Evolutionary conservation across 2,329 filamentous ascomycete species (phyloP), one percentile per base, ranked within the genome.

Genomic region (Amauroascus verrucosus): DNA sequence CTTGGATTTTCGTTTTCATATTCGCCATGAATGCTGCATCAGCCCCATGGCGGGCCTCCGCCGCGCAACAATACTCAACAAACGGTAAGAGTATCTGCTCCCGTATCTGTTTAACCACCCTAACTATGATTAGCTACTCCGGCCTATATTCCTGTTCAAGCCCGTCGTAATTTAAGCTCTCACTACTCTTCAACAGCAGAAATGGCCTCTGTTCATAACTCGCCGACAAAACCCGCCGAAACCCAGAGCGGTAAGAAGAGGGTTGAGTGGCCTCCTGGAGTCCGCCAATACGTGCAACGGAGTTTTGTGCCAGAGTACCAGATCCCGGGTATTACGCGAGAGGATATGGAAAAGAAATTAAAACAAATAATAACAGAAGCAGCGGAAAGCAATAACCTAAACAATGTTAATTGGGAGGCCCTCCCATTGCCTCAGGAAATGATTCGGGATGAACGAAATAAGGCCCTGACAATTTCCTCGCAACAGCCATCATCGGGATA

Each of bases 341-440:
- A 77, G 51, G 88, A 95, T 54, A 85, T 96, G 77, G 86, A 95
- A 68, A 75, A 76, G 56, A 94, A 89, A 65, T 75, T 98, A 58
- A 95, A 91, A 70, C 75, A 84, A 56, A 85, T 89, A 61, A 96
- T 98, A 66, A 87, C 85, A 57, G 77, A 83, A 52, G 88, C 88
- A 58, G 89, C 88, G 60, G 85, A 91, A 62, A 79, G 74, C 61
- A 80, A 84, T 60, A 78, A 79, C 53, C 79, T 96, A 64, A 77
- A 85, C 65, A 77, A 77, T 24, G 82, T 87, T 67, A 80, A 96
- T 73, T 98, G 93, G 93, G 80, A 85, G 58, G 78, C 73, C 24
- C 80, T 94, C 74, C 87, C 86, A 40, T 75, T 96, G 13, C 93
- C 93, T 5, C 91, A 97, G 69, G 77, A 87, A 58, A 76, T 96